phyloP scores from a whole-genome alignment of 2,329 filamentous ascomycete genomes.

The Taxawa tesnikishii region DNA sequence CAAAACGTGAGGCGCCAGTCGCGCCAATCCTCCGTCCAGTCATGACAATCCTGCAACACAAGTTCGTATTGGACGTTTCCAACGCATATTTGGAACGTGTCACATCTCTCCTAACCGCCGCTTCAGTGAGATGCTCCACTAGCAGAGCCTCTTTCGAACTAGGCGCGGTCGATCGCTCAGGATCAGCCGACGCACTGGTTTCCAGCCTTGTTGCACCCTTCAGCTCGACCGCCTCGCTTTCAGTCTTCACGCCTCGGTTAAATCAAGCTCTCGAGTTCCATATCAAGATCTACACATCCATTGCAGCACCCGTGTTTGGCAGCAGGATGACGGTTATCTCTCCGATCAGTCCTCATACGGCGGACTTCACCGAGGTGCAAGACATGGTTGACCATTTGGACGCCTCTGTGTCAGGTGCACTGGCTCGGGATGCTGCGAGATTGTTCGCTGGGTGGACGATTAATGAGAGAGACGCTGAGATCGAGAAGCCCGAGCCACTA shows the following conservation, averaged over 20 bases:
- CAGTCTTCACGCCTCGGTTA: not conserved
- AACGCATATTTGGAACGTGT: constrained; percentile 18
- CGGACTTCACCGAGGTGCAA: constrained; percentile 4
- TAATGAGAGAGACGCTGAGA: constrained; percentile 10
- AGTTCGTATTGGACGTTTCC: constrained; percentile 22
- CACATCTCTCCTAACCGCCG: constrained; percentile 7
- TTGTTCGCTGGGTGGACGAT: constrained; percentile 9
- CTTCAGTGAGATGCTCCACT: constrained; percentile 8
- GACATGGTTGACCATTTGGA: constrained; percentile 4
- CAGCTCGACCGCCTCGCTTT: constrained; percentile 1
- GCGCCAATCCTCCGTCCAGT: constrained; percentile 49
- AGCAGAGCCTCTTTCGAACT: constrained; percentile 8
- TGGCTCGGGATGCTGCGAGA: not conserved
- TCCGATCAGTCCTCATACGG: constrained; percentile 1
- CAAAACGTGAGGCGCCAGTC: constrained; percentile 36
- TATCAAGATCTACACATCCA: constrained; percentile 4
- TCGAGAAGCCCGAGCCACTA: not conserved
- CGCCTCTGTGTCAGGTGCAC: constrained; percentile 1
- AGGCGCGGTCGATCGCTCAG: constrained; percentile 2
- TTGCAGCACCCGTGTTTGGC: constrained; percentile 4
- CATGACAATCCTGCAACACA: constrained; percentile 41
- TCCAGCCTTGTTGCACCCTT: constrained; percentile 6
- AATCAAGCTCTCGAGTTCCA: constrained; percentile 2
- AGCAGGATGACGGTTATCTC: constrained; percentile 4
- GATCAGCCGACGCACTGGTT: constrained; percentile 9